Base-by-base conservation (phyloP, 2,329 filamentous ascomycete species). In the Xylariaceae sp. region DNA sequence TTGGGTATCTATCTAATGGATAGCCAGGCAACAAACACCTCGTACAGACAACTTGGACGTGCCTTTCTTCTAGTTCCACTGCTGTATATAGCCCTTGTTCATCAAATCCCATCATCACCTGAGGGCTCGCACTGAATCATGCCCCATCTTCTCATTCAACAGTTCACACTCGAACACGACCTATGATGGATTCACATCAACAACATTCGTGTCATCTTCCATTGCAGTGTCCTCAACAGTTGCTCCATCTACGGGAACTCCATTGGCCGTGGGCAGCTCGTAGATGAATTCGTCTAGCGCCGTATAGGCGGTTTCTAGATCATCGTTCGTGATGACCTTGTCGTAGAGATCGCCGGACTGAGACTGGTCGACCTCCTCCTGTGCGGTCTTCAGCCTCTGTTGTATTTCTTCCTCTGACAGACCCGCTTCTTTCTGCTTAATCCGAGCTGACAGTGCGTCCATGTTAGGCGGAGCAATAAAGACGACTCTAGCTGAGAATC, bases 401-500 rank as follows among this genome's bases (percentile, higher is more conserved):
- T 78, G 68, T 8, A 84, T 74, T 15, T 75, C 75, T 7, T 80
- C 78, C 45, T 81, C 76, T n/a, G 72, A 72, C 11, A 77, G 74
- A 3, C 72, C 75, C 48, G 74, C 68, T 2, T 73, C 72, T 42
- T 76, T 73, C 54, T 30, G 23, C 23, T 76, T 74, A 45, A 85
- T 65, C 37, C 78, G 74, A 48, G 67, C 55, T 61, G 77, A 74
- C 8, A 80, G 66, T 2, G 69, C 70, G 23, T 74, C 73, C 17
- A 72, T 56, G 47, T 67, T 71, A 0, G 80, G 72, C 2, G 80
- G 77, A 37, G 75, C 73, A 62, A 87, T 67, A 61, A 84, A 79
- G 55, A 87, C 71, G 64, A 80, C 81, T 4, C 83, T 80, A 1
- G 82, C 83, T 34, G 76, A 69, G 58, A 82, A 85, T 52, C 76